Conservation (phyloP, 1,139 yeast species). For the Hanseniaspora uvarum region DNA sequence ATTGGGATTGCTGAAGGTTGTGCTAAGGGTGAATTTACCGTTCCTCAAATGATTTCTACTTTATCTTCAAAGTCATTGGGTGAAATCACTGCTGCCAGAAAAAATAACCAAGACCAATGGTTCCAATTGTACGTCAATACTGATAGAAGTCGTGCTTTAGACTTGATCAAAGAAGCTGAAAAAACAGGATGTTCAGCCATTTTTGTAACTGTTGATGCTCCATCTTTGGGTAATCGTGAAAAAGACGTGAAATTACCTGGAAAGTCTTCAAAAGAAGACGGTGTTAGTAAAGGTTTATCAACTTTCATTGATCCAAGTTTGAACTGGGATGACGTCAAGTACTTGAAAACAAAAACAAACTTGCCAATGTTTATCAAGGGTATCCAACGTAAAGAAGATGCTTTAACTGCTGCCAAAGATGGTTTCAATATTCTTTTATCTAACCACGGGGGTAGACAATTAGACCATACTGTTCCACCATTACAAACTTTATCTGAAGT, state of each 20-base stretch:
- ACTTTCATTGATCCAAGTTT: constrained; percentile 76
- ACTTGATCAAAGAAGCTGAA: constrained; percentile 63
- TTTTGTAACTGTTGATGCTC: constrained; percentile 88
- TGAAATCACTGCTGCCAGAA: constrained; percentile 50
- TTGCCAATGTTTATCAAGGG: constrained; percentile 54
- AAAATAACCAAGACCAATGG: constrained; percentile 54
- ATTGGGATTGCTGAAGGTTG: constrained; percentile 65
- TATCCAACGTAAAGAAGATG: constrained; percentile 58
- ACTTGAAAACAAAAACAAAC: constrained; percentile 34
- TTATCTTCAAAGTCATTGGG: constrained; percentile 66
- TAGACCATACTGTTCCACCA: constrained; percentile 59
- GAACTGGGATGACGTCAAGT: constrained; percentile 42
- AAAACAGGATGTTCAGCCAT: constrained; percentile 65
- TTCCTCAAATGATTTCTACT: constrained; percentile 74
- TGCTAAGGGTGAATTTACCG: constrained; percentile 49
- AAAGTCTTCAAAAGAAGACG: constrained; percentile 67
- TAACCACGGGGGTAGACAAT: constrained; percentile 68
- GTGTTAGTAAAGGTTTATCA: constrained; percentile 62
- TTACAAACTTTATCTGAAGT: constrained; percentile 58
- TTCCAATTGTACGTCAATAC: constrained; percentile 78
- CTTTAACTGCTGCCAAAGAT: constrained; percentile 53
- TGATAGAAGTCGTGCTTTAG: constrained; percentile 50
- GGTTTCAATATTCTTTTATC: constrained; percentile 65
- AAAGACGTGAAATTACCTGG: constrained; percentile 45
- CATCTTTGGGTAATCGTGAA: constrained; percentile 89